Percentiles rank a stretch among this genome's conserved stretches.
These are phyloP conservation scores for Guyanaporus albipodus DNA, from an alignment of 768 basidiomycete genomes.

Conservation along the genomic window DNA sequence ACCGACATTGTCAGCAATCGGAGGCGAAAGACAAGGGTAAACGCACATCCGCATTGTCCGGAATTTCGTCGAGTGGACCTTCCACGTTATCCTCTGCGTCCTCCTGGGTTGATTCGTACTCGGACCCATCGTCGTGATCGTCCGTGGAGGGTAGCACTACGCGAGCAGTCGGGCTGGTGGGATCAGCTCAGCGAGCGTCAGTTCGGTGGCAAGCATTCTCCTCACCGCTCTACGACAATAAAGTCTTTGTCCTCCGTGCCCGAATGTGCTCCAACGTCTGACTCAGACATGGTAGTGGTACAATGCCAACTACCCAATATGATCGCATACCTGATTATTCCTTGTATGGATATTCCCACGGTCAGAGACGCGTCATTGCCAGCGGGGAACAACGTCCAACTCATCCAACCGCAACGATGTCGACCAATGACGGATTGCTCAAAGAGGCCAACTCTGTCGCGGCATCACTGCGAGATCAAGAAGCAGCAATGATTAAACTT, in stretches of 20 bases:
- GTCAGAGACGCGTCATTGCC: slow-evolving; percentile 23
- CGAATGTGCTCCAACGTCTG: slow-evolving; percentile 11
- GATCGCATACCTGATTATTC: too few species aligned
- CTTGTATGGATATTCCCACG: slow-evolving; percentile 28
- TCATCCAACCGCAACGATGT: slow-evolving; percentile 11
- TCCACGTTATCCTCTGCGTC: slow-evolving; percentile 48
- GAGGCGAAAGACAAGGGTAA: neutral
- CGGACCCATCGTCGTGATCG: slow-evolving; percentile 25
- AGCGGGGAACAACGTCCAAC: neutral
- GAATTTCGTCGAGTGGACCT: slow-evolving; percentile 72
- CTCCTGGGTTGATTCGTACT: slow-evolving; percentile 40
- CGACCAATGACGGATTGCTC: slow-evolving; percentile 22
- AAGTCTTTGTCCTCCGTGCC: slow-evolving; percentile 19
- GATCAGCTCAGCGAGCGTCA: slow-evolving; percentile 1
- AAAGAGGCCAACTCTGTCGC: slow-evolving; percentile 50
- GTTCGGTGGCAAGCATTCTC: neutral
- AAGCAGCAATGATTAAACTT: slow-evolving; percentile 78
- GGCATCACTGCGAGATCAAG: slow-evolving; percentile 68
- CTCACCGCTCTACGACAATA: slow-evolving; percentile 27
- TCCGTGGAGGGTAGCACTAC: slow-evolving; percentile 44
- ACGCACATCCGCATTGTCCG: slow-evolving; percentile 79
- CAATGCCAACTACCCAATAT: too few species aligned
- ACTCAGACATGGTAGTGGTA: slow-evolving; percentile 20
- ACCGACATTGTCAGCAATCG: neutral
- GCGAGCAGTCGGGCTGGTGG: slow-evolving; percentile 36